A percentile compares a stretch with the other conserved stretches of the same genome.
Evolutionary conservation across 768 basidiomycete genomes (phyloP).

Genomic region (Harrya chromipes): DNA sequence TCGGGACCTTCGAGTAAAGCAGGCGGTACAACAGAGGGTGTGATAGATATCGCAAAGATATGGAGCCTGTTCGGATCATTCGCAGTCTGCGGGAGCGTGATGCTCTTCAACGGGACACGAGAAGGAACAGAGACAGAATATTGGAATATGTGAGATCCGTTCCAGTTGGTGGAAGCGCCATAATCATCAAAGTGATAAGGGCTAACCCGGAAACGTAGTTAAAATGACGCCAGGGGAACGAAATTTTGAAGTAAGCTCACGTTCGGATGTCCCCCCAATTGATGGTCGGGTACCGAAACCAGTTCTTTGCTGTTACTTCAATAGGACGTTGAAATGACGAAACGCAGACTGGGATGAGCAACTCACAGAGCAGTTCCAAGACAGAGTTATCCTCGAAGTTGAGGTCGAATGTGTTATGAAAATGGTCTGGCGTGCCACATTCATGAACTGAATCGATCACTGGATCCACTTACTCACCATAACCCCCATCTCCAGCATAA

Average conservation of each 20-base stretch:
- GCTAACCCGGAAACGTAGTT: constrained; percentile 22
- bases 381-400: constrained; percentile 38
- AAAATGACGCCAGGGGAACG: background rate
- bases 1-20: constrained; percentile 19
- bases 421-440: constrained; percentile 23
- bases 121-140: constrained; percentile 44
- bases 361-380: constrained; percentile 35
- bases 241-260: constrained; percentile 26
- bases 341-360: background rate
- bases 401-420: constrained; percentile 35
- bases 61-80: constrained; percentile 37
- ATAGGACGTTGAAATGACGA: background rate
- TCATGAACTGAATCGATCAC: background rate
- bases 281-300: constrained; percentile 41
- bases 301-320: constrained; percentile 44
- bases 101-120: constrained; percentile 37
- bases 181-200: constrained; percentile 44
- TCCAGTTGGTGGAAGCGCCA: constrained; percentile 37
- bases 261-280: constrained; percentile 43
- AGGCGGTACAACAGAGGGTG: constrained; percentile 32
- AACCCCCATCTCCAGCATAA: constrained; percentile 41
- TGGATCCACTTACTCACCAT: constrained; percentile 24
- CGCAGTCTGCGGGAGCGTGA: constrained; percentile 39
- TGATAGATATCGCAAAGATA: constrained; percentile 44
- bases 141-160: constrained; percentile 43